Evolutionary conservation across 192 early-diverging fungal genomes (phyloP).

Genomic region (Coemansia sp.): DNA sequence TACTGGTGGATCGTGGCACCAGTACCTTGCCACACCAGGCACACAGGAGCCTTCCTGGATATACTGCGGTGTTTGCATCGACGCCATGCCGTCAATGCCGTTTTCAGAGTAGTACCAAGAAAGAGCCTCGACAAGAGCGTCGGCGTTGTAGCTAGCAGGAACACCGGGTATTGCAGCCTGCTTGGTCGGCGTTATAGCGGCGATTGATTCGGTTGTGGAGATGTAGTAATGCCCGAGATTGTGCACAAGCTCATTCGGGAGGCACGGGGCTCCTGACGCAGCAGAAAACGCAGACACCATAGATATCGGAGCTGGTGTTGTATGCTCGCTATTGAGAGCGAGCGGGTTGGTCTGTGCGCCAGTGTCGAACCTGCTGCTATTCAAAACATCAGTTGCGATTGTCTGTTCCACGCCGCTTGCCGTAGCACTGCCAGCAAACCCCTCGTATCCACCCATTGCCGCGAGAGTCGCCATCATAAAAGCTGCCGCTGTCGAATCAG

Average conservation of each 20-base stretch:
- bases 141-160: background rate
- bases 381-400: background rate
- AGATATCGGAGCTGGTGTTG: slow-evolving; percentile 3
- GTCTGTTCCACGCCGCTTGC: background rate
- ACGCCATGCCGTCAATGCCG: background rate
- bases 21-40: background rate
- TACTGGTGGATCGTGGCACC: background rate
- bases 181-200: slow-evolving; percentile 1
- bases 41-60: background rate
- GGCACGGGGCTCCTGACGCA: slow-evolving; percentile 1
- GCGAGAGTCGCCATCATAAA: slow-evolving; percentile 39
- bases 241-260: slow-evolving; percentile 3
- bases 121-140: slow-evolving; percentile 18
- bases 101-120: slow-evolving; percentile 13
- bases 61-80: slow-evolving; percentile 1
- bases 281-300: slow-evolving; percentile 29
- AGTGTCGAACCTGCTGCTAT: background rate
- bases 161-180: slow-evolving; percentile 1
- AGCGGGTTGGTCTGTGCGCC: background rate
- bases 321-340: background rate
- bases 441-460: slow-evolving; percentile 22
- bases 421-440: background rate
- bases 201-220: background rate
- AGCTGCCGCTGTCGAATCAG: slow-evolving; percentile 6
- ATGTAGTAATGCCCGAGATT: background rate